Evolutionary conservation across 768 basidiomycete genomes (phyloP), one percentile per base, ranked within the genome.

Genomic region (Mycena latifolia): DNA sequence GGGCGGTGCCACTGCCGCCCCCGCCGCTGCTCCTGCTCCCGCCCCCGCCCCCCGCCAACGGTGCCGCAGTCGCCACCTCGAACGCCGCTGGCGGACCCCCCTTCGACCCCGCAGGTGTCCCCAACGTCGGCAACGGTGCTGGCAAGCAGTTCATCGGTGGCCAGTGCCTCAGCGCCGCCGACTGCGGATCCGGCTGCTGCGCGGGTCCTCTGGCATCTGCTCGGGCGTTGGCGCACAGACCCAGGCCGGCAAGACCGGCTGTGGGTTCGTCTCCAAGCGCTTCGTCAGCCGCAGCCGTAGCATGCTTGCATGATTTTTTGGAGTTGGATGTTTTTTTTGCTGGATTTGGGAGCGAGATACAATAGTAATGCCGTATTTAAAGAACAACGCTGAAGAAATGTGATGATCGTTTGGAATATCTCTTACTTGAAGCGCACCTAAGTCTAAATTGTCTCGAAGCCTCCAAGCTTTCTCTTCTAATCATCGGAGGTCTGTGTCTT

Each of bases 201-300:
- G 63, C 63, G 3, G 63, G 63, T 14, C 63, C 63, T 4, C 50
- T 46, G 62, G 63, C 17, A 64, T 64, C 55, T 64, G 63, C 63
- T 64, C 63, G 1, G 63, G 63, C 18, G 63, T 64, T 41, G 63
- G 63, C 33, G 63, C 55, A 4, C 63, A 64, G 63, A 64, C 63
- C 29, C 63, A 64, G 55, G 63, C 63, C 25, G 63, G 63, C 55
- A 64, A 64, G 55, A 64, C 63, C 18, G 63, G 63, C 27, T 64
- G 63, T 45, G 63, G 63, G 31, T 64, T 64, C 55, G 63, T 57
- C 46, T 41, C 48, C 55, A 47, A 48, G 45, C 61, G 61, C 33
- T 63, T 63, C 46, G 27, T 63, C 29, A 15, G 24, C 45, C 54
- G 53, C 46, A 54, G 35, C 24, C 52, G 52, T 18, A 11, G 61